phyloP scores from a whole-genome alignment of 768 basidiomycete genomes.

The Mycena latifolia region DNA sequence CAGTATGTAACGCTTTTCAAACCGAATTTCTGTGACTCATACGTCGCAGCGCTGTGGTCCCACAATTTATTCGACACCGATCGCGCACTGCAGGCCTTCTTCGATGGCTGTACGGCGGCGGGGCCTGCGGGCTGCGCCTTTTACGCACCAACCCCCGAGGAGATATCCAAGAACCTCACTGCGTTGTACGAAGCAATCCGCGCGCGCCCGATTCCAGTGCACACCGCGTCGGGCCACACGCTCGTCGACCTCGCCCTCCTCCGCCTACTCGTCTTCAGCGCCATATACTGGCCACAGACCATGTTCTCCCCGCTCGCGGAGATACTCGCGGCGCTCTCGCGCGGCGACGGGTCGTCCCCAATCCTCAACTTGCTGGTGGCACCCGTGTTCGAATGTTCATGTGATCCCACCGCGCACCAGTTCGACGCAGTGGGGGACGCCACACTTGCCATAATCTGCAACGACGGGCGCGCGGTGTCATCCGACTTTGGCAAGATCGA shows the following conservation, averaged over 20 bases:
- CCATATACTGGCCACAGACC: background rate
- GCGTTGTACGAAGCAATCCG: slow-evolving; percentile 11
- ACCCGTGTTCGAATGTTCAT: background rate
- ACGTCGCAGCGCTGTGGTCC: slow-evolving; percentile 27
- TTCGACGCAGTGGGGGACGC: slow-evolving; percentile 22
- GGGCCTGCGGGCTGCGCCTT: slow-evolving; percentile 39
- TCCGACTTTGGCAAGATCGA: slow-evolving; percentile 31
- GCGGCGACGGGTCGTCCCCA: slow-evolving; percentile 1
- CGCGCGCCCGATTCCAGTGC: background rate
- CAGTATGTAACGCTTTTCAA: slow-evolving; percentile 32
- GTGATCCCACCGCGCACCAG: slow-evolving; percentile 5
- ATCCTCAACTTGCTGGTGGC: background rate
- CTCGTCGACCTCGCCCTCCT: background rate
- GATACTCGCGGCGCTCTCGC: background rate
- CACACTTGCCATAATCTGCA: slow-evolving; percentile 35
- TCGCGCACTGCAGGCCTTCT: slow-evolving; percentile 38
- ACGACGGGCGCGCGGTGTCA: slow-evolving; percentile 38
- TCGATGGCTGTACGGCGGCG: slow-evolving; percentile 33
- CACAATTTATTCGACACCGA: slow-evolving; percentile 41
- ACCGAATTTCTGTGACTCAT: slow-evolving; percentile 6
- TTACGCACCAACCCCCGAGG: slow-evolving; percentile 34
- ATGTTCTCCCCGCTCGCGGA: background rate
- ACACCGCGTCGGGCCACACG: background rate
- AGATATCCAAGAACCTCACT: slow-evolving; percentile 34
- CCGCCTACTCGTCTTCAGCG: background rate